Evolutionary conservation across 1,284 basidiomycete genomes (phyloP).

Genomic region (Boletus chippewaensis): DNA sequence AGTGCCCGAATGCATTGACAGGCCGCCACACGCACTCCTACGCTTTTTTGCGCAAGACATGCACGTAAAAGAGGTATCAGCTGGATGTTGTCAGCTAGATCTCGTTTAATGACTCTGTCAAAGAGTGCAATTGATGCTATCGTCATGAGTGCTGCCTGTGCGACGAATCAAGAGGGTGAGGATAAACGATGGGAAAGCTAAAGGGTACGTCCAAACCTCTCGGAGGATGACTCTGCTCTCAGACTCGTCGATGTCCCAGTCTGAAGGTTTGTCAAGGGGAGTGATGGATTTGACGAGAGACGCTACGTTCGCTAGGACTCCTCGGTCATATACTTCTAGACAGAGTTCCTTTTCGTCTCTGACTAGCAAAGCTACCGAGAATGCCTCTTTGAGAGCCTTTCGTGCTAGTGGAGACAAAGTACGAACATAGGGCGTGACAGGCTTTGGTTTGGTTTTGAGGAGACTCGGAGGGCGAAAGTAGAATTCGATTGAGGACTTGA

Average conservation of each 20-base stretch:
- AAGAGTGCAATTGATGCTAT: conserved; percentile 66
- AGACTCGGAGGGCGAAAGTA: conserved; percentile 40
- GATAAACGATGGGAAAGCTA: conserved; percentile 2
- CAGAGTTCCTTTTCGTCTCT: conserved; percentile 64
- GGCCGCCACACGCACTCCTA: conserved; percentile 76
- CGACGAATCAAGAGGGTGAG: background rate
- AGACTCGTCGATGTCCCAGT: conserved; percentile 57
- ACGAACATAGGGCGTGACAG: conserved; percentile 66
- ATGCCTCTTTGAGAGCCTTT: background rate
- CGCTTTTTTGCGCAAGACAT: conserved; percentile 54
- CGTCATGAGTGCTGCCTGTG: conserved; percentile 63
- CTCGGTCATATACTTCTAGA: conserved; percentile 57
- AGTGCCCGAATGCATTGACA: conserved; percentile 82
- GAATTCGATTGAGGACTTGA: conserved; percentile 54
- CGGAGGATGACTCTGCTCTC: conserved; percentile 52
- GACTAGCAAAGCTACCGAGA: conserved; percentile 56
- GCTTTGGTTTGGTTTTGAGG: conserved; percentile 47
- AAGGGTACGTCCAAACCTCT: conserved; percentile 45
- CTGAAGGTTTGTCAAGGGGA: conserved; percentile 35
- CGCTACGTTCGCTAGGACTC: conserved; percentile 47
- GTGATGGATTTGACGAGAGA: conserved; percentile 48
- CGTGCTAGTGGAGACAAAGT: background rate
- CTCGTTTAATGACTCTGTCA: conserved; percentile 62
- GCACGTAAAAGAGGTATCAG: conserved; percentile 50
- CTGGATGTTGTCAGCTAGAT: conserved; percentile 50